Conservation (phyloP, 2,329 filamentous ascomycete species). For the Apiospora marii region DNA sequence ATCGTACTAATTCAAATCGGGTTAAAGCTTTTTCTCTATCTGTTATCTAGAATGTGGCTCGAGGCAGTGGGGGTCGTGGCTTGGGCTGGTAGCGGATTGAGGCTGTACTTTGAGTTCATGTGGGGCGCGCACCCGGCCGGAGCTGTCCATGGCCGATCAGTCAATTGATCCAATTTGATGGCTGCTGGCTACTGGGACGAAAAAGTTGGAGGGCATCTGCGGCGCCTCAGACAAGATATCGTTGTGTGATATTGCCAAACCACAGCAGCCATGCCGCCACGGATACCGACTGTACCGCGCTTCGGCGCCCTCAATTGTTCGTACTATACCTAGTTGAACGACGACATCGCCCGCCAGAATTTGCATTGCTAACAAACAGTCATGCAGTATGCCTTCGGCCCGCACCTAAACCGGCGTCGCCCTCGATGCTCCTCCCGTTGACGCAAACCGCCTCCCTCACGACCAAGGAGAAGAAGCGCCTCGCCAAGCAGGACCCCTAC, state of each 20-base stretch:
- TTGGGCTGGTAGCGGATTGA: neutral
- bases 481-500: slow-evolving; percentile 81
- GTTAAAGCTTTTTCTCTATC: neutral
- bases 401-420: slow-evolving; percentile 52
- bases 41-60: slow-evolving; percentile 3
- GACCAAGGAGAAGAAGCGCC: slow-evolving; percentile 68
- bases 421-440: slow-evolving; percentile 58
- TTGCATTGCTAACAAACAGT: slow-evolving; percentile 25
- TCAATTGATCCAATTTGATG: slow-evolving; percentile 5
- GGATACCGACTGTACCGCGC: slow-evolving; percentile 67
- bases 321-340: slow-evolving; percentile 35
- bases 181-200: slow-evolving; percentile 16
- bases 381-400: slow-evolving; percentile 67
- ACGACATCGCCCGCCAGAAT: slow-evolving; percentile 33
- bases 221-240: slow-evolving; percentile 16
- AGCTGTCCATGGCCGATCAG: neutral
- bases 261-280: slow-evolving; percentile 65
- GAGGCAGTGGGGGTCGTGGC: neutral
- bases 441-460: slow-evolving; percentile 70
- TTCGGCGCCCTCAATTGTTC: slow-evolving; percentile 68
- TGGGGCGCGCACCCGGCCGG: neutral
- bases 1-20: neutral
- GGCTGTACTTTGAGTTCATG: neutral
- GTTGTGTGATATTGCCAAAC: slow-evolving; percentile 8
- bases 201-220: slow-evolving; percentile 18